Conservation (phyloP, 2,329 filamentous ascomycete species). For the Ophiostoma quercus region DNA sequence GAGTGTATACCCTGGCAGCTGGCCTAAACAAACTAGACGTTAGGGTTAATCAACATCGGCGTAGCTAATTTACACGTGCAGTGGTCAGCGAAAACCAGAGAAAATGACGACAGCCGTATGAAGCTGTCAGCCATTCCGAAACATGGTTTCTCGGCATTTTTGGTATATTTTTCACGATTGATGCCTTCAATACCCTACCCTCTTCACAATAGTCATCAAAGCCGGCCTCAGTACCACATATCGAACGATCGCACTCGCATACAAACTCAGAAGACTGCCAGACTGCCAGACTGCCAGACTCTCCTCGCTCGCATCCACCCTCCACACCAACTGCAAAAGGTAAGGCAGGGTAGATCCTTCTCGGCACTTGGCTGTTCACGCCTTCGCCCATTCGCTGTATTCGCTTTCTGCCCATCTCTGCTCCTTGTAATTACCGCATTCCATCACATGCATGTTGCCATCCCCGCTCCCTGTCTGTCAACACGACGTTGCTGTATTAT, state of each 20-base stretch:
- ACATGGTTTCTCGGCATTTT: neutral
- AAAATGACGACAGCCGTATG: neutral
- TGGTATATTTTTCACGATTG: neutral
- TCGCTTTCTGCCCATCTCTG: neutral
- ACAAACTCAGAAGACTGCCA: neutral
- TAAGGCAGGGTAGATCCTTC: slow-evolving; percentile 29
- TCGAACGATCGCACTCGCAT: neutral
- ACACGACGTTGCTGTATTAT: neutral
- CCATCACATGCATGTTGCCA: slow-evolving; percentile 17
- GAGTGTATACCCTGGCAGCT: neutral
- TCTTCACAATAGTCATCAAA: neutral
- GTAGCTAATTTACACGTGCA: neutral
- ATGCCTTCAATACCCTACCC: neutral
- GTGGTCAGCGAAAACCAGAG: neutral
- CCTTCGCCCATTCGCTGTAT: neutral
- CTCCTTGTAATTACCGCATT: slow-evolving; percentile 1
- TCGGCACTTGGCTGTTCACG: slow-evolving; percentile 24
- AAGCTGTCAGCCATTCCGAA: neutral
- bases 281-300: too few species aligned
- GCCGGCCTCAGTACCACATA: neutral
- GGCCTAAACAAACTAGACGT: neutral
- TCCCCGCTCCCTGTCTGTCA: slow-evolving; percentile 10
- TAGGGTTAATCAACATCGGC: neutral
- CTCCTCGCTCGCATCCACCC: slow-evolving; percentile 3
- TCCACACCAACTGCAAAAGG: slow-evolving; percentile 23